These are phyloP conservation scores for Ananas comosus DNA, from an alignment of 176 grass and related monocot species.

Conservation along the genomic window DNA sequence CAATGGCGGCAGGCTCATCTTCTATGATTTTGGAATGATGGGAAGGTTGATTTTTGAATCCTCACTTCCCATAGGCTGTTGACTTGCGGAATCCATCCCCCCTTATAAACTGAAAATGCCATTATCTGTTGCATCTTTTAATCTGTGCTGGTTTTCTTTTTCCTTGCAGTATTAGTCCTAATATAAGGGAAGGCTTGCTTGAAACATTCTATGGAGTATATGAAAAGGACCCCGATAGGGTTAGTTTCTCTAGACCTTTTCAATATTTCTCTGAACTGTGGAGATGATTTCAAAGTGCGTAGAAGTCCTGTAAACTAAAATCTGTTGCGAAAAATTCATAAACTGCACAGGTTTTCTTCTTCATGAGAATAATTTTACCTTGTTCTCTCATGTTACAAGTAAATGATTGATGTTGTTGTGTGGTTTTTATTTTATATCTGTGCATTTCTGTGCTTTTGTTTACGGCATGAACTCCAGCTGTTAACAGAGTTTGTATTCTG, in stretches of 20 bases:
- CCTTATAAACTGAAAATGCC: not conserved
- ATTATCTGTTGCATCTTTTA: slow-evolving; percentile 10
- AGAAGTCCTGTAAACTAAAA: no score
- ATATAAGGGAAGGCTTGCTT: slow-evolving; percentile 89
- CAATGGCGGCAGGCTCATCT: slow-evolving; percentile 97
- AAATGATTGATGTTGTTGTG: no score
- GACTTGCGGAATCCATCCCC: no score
- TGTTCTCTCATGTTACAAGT: no score
- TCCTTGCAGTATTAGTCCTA: slow-evolving; percentile 68
- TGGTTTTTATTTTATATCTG: no score
- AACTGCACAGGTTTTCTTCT: no score
- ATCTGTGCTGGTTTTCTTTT: slow-evolving; percentile 20
- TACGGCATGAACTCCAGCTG: not conserved
- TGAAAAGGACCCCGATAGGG: slow-evolving; percentile 93
- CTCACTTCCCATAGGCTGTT: not conserved
- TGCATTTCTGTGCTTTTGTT: not conserved
- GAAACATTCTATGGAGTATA: slow-evolving; percentile 97
- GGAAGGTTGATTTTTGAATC: slow-evolving; percentile 55
- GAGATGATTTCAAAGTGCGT: not conserved
- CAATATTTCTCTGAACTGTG: not conserved
- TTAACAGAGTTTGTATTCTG: not conserved
- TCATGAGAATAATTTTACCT: no score
- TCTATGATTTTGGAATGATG: slow-evolving; percentile 99
- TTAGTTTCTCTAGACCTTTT: slow-evolving; percentile 28
- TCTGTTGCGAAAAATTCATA: no score